Percentiles rank a stretch among this genome's conserved stretches.
These are phyloP conservation scores for Ophiosphaerella korrae DNA, from an alignment of 2,329 filamentous ascomycete genomes.

Conservation along the genomic window DNA sequence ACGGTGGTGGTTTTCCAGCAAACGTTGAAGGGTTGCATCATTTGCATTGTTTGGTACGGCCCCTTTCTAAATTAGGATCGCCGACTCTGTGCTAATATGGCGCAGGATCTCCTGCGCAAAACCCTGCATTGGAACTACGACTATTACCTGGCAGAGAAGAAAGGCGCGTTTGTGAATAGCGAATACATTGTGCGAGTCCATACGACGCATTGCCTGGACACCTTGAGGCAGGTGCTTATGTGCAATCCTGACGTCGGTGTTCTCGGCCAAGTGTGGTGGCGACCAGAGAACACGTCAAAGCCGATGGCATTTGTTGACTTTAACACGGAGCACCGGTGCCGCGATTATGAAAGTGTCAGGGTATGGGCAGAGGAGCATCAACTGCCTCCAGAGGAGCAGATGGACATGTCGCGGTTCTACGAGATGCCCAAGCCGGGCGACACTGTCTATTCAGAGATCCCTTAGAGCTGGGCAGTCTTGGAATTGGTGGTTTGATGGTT, in stretches of 20 bases:
- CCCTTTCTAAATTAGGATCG: not conserved
- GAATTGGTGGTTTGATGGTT: no score
- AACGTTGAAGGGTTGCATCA: conserved; percentile 64
- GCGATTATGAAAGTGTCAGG: conserved; percentile 60
- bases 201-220: conserved; percentile 65
- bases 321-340: conserved; percentile 64
- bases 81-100: conserved; percentile 13
- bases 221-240: conserved; percentile 66
- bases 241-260: conserved; percentile 66
- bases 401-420: conserved; percentile 51
- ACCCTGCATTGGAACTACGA: conserved; percentile 64
- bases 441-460: conserved; percentile 34
- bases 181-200: conserved; percentile 62
- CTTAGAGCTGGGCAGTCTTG: conserved; percentile 12
- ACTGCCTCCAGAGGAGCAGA: conserved; percentile 48
- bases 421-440: conserved; percentile 46
- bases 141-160: conserved; percentile 58
- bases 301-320: conserved; percentile 65
- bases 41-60: conserved; percentile 61
- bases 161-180: conserved; percentile 62
- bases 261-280: conserved; percentile 66
- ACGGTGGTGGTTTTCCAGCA: conserved; percentile 65
- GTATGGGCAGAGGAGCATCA: conserved; percentile 62
- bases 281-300: conserved; percentile 47
- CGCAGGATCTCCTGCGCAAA: conserved; percentile 64